Evolutionary conservation across 176 grass and related monocot species (phyloP), one percentile per base, ranked within the genome.

Genomic region (Triticum monococcum): DNA sequence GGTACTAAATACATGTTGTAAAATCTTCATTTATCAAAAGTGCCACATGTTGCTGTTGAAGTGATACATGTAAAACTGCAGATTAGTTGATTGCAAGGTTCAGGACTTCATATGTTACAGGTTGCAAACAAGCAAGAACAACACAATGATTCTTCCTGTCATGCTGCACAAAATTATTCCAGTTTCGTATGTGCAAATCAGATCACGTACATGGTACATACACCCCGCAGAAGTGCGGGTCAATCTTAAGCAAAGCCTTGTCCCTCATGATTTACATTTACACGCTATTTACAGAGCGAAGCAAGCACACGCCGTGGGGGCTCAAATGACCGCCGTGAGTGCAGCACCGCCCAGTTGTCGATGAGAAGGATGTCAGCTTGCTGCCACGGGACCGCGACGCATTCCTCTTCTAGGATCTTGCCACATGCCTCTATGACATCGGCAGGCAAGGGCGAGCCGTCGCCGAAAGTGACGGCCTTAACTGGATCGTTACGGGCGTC

Each of bases 261-360:
- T 36, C 6, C 6, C 35, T 36, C 35, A 36, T 36, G 35, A 36
- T 36, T 1, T 36, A 36, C 37, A 50, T 23, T 48, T 30, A 46
- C 75, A 60, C 0, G 3, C 72, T 92, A 96, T 82, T 96, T 94
- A 94, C 97, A 94, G 43, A 99, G 97, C 0, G 94, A 99, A 52
- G 97, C 97, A 74, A 99, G 94, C 9, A 99, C 72, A 43, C 94
- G 94, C 7, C 97, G 92, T 2, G 94, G 97, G 0, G 97, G 94
- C 79, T 86, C 89, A 17, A 99, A 99, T 0, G 90, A 90, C 17
- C 97, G 46, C 1, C 97, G 91, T 0, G 94, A 92, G 90, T 99
- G 97, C 37, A 99, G 68, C 30, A 90, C 94, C 17, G 90, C 94
- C 85, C 90, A 94, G 84, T 99, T 99, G 72, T 96, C 97, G 12